phyloP scores from a whole-genome alignment of 2,329 filamentous ascomycete genomes.

The Tolypocladium endophyticum region DNA sequence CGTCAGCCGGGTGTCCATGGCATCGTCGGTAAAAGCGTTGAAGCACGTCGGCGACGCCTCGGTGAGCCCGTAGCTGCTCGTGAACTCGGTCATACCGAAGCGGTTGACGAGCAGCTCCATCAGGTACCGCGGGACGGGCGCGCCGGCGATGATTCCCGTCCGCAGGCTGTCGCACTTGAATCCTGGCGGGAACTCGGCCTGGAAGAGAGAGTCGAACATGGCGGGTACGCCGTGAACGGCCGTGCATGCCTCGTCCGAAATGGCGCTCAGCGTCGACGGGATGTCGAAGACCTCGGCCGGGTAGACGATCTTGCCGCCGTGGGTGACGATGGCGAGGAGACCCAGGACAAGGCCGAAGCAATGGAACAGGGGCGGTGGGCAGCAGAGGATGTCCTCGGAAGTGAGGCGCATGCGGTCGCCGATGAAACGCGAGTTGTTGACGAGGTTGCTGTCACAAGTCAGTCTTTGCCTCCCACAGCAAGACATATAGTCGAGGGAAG shows the following conservation, averaged over 20 bases:
- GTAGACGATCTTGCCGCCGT: conserved; percentile 67
- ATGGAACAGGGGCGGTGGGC: conserved; percentile 76
- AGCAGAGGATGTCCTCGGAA: conserved; percentile 60
- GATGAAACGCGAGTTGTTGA: conserved; percentile 60
- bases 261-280: conserved; percentile 51
- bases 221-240: conserved; percentile 73
- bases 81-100: conserved; percentile 67
- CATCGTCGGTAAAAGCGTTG: conserved; percentile 67
- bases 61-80: conserved; percentile 61
- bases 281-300: conserved; percentile 66
- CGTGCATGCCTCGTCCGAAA: conserved; percentile 58
- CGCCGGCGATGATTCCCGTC: conserved; percentile 71
- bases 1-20: conserved; percentile 52
- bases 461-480: not conserved
- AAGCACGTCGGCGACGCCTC: conserved; percentile 74
- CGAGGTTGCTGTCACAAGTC: conserved; percentile 33
- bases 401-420: conserved; percentile 65
- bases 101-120: conserved; percentile 63
- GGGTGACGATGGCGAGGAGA: conserved; percentile 60
- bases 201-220: conserved; percentile 64
- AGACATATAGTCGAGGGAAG: not conserved
- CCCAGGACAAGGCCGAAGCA: conserved; percentile 76
- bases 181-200: conserved; percentile 28
- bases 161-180: conserved; percentile 45
- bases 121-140: conserved; percentile 62